Base-by-base conservation (phyloP, 1,284 basidiomycete genomes). In the Ceratobasidium sp. region DNA sequence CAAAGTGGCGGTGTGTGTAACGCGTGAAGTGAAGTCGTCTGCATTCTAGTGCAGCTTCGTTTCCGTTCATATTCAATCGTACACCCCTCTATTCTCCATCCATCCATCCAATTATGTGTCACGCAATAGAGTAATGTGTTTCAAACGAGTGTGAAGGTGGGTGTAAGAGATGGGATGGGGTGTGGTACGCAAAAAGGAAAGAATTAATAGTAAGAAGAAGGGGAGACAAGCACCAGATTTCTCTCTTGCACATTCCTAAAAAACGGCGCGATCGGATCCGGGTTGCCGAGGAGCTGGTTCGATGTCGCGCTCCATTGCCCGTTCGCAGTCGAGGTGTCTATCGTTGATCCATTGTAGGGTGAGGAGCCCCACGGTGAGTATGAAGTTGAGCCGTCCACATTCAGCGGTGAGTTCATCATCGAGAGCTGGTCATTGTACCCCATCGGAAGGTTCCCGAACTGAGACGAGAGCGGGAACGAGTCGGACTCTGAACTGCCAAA, bases 231-330 rank as follows among this genome's bases (percentile, higher is more conserved):
- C 82, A 88, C 88, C 84, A 88, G 80, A 79, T 83, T 85, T 83
- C 87, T 86, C 80, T 89, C 88, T 82, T 87, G 87, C 75, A 83
- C 82, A 79, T 82, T 82, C 76, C 82, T 84, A 83, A 85, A 88
- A 82, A 88, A 92, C 66, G 90, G 83, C 71, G 91, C 89, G 80
- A 90, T 85, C 61, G 86, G 84, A 79, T 89, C 86, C 73, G 79
- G 80, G 54, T 66, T 73, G 73, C 39, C 45, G 61, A 78, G 66
- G 37, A 77, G 76, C 69, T 76, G 68, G 63, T 73, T 64, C 10
- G 77, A 73, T 15, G 73, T 74, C n/a, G 69, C 54, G 61, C 61
- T 75, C 89, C 89, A 89, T 74, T 88, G 86, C 83, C 84, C 82
- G 88, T 83, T 74, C 23, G 64, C 64, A 61, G 67, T 47, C 35